Base-by-base conservation (phyloP, 257 asterid species). In the Nicotiana benthamiana region DNA sequence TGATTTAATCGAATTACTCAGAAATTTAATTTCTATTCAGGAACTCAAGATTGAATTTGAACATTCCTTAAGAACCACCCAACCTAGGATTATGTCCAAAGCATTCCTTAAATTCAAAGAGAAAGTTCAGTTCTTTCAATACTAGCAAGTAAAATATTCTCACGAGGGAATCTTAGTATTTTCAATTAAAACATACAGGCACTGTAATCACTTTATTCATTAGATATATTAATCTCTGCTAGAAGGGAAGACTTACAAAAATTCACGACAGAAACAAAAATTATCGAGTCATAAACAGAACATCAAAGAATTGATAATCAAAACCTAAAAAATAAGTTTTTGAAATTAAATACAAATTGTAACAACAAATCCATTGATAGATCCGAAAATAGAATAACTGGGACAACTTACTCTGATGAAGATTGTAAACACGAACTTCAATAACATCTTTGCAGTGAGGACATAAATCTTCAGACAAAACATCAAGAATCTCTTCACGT, bases 391-490 rank as follows among this genome's bases (percentile, higher is more conserved):
- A 72, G 30, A 18, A 18, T 24, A 27, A 27, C 4, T 5, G 28
- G 8, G 46, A 75, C 5, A 6, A 5, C 26, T 72, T 81, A 83
- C 85, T 81, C 27, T 77, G 28, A 28, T 28, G 52, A 12, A 83
- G 52, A 61, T 48, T 53, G 18, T 18, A 57, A 8, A 81, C 32
- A 12, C 87, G 80, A n/a, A 75, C 27, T 51, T 70, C 66, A 52
- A 86, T 67, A 79, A 34, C 59, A 22, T 66, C 40, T 51, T 86
- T 83, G 24, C 87, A 86, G 27, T 63, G 51, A 0, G 22, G 27
- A 51, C 89, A 83, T 1, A 86, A 11, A 13, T 87, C 87, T 18
- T 79, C 63, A 59, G 85, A 81, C 12, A 86, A 36, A 53, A 86
- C 52, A 28, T 83, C 83, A 68, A 86, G 68, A 83, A 86, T 62